phyloP scores from a whole-genome alignment of 495 filamentous ascomycete genomes.

The Beverwykella pulmonaria region DNA sequence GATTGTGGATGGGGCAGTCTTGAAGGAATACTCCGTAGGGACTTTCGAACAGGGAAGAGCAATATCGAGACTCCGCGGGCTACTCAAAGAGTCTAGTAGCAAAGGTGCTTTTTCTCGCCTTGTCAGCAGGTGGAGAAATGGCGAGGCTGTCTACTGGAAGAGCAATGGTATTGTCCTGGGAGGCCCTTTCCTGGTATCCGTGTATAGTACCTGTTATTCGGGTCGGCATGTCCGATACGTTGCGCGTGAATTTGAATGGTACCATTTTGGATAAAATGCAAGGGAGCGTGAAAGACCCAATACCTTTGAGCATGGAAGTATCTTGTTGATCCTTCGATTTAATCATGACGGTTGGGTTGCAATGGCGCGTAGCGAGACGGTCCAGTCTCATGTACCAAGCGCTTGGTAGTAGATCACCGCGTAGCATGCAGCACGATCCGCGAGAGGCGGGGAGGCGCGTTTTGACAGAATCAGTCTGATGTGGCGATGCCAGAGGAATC shows the following conservation, averaged over 20 bases:
- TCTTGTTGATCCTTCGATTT: background rate
- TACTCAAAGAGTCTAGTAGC: background rate
- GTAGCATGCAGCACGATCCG: slow-evolving; percentile 10
- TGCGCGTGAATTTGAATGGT: background rate
- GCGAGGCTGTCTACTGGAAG: background rate
- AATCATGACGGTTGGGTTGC: slow-evolving; percentile 26
- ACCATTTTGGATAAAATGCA: background rate
- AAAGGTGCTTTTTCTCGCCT: background rate
- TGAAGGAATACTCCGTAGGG: background rate
- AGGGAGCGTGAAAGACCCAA: background rate
- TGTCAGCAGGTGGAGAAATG: background rate
- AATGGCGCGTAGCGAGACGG: slow-evolving; percentile 11
- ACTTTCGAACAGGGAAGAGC: background rate
- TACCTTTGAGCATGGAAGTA: background rate
- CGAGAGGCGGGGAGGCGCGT: background rate
- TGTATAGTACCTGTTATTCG: slow-evolving; percentile 18
- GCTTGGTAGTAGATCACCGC: slow-evolving; percentile 22
- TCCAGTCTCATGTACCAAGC: slow-evolving; percentile 12
- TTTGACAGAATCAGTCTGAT: background rate
- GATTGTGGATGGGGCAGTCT: background rate
- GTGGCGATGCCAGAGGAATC: background rate
- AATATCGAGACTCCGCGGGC: background rate
- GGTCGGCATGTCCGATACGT: slow-evolving; percentile 11
- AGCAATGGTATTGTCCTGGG: background rate
- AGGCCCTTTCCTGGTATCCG: background rate